Conservation (phyloP, 352 stramenopile genomes). For the Blastocystis sp. region DNA sequence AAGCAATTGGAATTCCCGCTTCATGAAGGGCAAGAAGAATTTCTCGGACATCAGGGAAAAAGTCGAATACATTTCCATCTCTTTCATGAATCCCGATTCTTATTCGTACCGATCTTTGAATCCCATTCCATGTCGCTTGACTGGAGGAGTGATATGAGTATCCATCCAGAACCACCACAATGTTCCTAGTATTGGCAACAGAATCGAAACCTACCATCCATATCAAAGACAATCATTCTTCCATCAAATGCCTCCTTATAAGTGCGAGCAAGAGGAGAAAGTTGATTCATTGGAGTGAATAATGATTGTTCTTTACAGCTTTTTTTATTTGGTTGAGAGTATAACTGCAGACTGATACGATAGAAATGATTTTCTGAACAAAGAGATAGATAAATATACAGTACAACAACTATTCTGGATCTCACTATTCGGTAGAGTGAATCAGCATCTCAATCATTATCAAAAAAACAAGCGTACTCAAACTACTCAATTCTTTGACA, state of each 20-base stretch:
- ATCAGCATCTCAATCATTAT: too few species aligned
- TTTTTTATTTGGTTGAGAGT: too few species aligned
- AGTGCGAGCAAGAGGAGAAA: conserved; percentile 30
- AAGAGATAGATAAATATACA: too few species aligned
- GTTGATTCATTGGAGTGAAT: not conserved
- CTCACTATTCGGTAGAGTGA: too few species aligned
- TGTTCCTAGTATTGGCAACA: not conserved
- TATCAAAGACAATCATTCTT: conserved; percentile 54
- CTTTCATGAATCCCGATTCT: not conserved
- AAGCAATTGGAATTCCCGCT: conserved; percentile 49
- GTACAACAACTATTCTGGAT: too few species aligned
- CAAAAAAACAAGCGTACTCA: too few species aligned
- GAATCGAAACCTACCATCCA: not conserved
- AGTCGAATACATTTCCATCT: conserved; percentile 39
- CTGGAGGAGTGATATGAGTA: conserved; percentile 15
- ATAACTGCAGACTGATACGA: too few species aligned
- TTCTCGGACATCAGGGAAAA: conserved; percentile 34
- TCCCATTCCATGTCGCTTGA: not conserved
- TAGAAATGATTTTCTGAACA: too few species aligned
- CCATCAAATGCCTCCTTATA: conserved; percentile 58
- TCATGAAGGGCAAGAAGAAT: conserved; percentile 52
- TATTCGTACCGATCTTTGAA: conserved; percentile 6
- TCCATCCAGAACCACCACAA: conserved; percentile 58
- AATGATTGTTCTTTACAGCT: too few species aligned
- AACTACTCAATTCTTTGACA: too few species aligned